Conservation (phyloP, 495 filamentous ascomycete species). For the Talaromyces trachyspermus region DNA sequence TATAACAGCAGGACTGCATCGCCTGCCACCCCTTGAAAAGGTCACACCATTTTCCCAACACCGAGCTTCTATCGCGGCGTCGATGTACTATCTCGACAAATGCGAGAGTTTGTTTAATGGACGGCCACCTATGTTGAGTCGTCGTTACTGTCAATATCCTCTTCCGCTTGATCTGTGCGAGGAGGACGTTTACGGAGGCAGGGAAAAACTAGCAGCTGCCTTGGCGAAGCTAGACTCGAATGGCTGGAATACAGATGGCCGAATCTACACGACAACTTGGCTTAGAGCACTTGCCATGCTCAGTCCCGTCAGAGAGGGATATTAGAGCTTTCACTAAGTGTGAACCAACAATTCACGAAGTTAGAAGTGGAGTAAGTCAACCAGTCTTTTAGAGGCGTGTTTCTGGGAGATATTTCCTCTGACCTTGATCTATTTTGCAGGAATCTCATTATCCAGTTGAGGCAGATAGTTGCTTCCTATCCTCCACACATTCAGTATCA, state of each 20-base stretch:
- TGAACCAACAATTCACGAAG: conserved; percentile 12
- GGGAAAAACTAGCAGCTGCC: conserved; percentile 21
- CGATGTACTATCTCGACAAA: neutral
- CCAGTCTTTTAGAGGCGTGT: no score
- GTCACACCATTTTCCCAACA: conserved; percentile 7
- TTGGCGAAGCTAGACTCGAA: conserved; percentile 29
- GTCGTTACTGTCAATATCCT: conserved; percentile 44
- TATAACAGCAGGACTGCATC: neutral
- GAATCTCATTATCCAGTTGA: neutral
- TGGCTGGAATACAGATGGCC: conserved; percentile 45
- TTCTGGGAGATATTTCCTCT: no score
- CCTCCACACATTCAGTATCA: neutral
- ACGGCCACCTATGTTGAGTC: conserved; percentile 44
- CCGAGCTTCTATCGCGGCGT: conserved; percentile 27
- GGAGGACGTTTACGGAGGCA: conserved; percentile 34
- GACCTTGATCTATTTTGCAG: neutral
- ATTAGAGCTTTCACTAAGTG: conserved; percentile 44
- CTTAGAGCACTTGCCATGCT: conserved; percentile 34
- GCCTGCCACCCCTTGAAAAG: conserved; percentile 7
- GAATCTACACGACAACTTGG: conserved; percentile 24
- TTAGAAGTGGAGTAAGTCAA: conserved; percentile 15
- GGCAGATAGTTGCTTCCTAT: conserved; percentile 1
- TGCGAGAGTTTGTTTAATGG: conserved; percentile 1
- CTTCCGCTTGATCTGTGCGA: conserved; percentile 48
- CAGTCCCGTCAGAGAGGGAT: conserved; percentile 44